A percentile compares a stretch with the other conserved stretches of the same genome.
phyloP scores from a whole-genome alignment of 305 asterid species.

The Euphrasia arctica region DNA sequence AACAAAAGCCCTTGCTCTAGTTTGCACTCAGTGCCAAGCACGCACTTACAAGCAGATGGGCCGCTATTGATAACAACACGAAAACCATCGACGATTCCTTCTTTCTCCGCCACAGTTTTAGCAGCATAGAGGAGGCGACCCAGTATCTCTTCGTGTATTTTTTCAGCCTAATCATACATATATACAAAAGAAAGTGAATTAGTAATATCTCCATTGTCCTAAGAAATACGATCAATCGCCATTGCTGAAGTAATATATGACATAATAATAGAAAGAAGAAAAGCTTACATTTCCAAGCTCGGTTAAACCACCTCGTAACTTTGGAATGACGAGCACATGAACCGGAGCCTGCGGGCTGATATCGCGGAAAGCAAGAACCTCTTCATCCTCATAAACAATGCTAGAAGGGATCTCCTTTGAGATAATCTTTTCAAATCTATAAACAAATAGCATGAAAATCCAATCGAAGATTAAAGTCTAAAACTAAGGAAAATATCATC shows the following conservation, averaged over 20 bases:
- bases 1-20: neutral
- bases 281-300: constrained; percentile 67
- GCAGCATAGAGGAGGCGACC: constrained; percentile 90
- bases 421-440: constrained; percentile 92
- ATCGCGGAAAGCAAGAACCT: constrained; percentile 90
- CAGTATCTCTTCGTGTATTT: constrained; percentile 48
- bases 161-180: constrained; percentile 64
- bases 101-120: constrained; percentile 89
- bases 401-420: constrained; percentile 82
- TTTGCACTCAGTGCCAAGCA: neutral
- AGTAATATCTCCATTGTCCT: neutral
- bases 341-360: constrained; percentile 92
- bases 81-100: constrained; percentile 84
- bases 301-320: constrained; percentile 79
- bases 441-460: constrained; percentile 10
- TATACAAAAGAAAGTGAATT: constrained; percentile 7
- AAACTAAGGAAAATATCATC: constrained; percentile 7
- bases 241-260: neutral
- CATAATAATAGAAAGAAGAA: constrained; percentile 13
- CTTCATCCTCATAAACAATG: constrained; percentile 83
- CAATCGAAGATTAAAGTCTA: constrained; percentile 11
- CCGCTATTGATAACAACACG: constrained; percentile 72
- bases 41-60: constrained; percentile 46
- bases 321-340: constrained; percentile 87
- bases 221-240: neutral